Evolutionary conservation across 257 asterid genomes (phyloP), one percentile per base, ranked within the genome.

Genomic region (Paraleonurus japonicus): DNA sequence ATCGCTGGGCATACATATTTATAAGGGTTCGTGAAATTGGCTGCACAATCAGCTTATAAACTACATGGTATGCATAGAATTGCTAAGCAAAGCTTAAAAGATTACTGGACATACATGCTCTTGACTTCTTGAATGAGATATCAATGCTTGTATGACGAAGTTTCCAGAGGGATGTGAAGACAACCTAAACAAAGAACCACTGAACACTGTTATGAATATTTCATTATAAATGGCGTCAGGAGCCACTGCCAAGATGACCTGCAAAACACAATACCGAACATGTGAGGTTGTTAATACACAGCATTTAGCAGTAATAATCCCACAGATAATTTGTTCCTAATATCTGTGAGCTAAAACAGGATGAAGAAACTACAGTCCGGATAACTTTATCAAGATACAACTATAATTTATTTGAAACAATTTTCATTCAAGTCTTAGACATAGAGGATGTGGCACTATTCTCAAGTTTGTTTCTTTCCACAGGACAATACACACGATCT

Each of bases 221-320:
- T 87, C 87, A 43, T 76, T 61, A 69, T 86, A 95, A 75, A 95
- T 66, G 47, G 80, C 28, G 71, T 88, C 94, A 66, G 97, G 96
- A 74, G 97, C 85, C 80, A 89, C 97, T 79, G 88, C 90, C 89
- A 95, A 73, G 70, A 92, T 84, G 76, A 88, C 99, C 99, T 92
- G 96, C 84, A 74, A 75, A 81, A 59, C 26, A 15, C 32, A 39
- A 41, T 12, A 35, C 35, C 19, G 50, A 70, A 35, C 17, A 67
- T 61, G 58, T 60, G 67, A 47, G 73, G 70, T 55, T 57, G 59
- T 5, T 39, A 73, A 9, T 17, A 20, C 26, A 67, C 51, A 71
- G 60, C 62, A 73, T 9, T 72, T 10, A 45, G 48, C 27, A 61
- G 11, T 39, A n/a, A n/a, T n/a, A n/a, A 41, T 23, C 58, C 69